phyloP scores from a whole-genome alignment of 768 basidiomycete genomes.

The Lactarius akahatsu region DNA sequence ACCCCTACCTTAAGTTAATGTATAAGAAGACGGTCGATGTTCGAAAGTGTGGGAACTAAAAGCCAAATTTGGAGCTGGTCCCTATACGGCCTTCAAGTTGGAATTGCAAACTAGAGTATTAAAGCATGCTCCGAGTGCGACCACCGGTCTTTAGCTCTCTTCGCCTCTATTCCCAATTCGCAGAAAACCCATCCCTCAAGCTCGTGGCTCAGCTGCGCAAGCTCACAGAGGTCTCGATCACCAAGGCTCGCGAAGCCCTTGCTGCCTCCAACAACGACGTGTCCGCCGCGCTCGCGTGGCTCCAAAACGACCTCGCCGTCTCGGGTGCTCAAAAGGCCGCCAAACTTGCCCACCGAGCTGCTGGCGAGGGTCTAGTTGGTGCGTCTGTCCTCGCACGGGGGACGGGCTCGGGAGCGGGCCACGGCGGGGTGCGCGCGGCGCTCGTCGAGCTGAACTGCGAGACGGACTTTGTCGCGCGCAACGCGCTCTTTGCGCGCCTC shows the following conservation, averaged over 20 bases:
- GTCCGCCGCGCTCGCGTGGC: conserved; percentile 72
- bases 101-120: neutral
- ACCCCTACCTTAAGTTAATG: no score
- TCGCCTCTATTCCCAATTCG: conserved; percentile 53
- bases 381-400: conserved; percentile 73
- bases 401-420: conserved; percentile 39
- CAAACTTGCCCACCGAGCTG: conserved; percentile 73
- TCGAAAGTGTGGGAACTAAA: neutral
- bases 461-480: conserved; percentile 93
- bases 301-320: conserved; percentile 66
- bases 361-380: conserved; percentile 78
- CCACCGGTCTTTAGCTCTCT: conserved; percentile 24
- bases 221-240: conserved; percentile 75
- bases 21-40: no score
- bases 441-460: conserved; percentile 96
- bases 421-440: conserved; percentile 64
- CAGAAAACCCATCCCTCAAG: conserved; percentile 61
- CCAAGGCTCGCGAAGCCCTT: conserved; percentile 88
- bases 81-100: no score
- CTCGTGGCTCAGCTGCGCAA: conserved; percentile 87
- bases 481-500: conserved; percentile 63
- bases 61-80: neutral
- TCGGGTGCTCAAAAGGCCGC: conserved; percentile 79
- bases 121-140: conserved; percentile 18
- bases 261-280: conserved; percentile 70